Evolutionary conservation across 176 grass and related monocot genomes (phyloP).

Genomic region (Carex kokanica): DNA sequence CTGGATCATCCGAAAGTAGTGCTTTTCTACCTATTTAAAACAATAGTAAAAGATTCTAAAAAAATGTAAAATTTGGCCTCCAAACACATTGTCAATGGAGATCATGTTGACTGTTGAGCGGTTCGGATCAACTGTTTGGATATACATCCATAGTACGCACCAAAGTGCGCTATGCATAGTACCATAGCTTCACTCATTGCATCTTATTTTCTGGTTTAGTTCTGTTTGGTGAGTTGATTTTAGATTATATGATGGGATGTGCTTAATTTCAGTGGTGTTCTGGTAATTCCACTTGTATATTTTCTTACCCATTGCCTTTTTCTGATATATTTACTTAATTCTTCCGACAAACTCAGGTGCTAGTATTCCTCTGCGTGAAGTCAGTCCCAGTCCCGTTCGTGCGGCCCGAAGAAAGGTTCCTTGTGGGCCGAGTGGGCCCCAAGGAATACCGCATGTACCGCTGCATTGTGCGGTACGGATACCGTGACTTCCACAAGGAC

Average conservation of each 20-base stretch:
- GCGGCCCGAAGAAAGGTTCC: constrained; percentile 62
- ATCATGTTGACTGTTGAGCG: too few species aligned
- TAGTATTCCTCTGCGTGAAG: constrained; percentile 94
- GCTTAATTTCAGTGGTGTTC: not conserved
- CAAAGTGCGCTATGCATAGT: too few species aligned
- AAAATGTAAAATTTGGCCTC: too few species aligned
- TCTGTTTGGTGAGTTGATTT: not conserved
- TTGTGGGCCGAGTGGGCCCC: constrained; percentile 82
- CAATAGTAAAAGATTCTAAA: too few species aligned
- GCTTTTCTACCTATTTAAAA: too few species aligned
- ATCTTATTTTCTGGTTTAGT: not conserved
- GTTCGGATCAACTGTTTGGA: too few species aligned
- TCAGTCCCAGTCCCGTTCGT: constrained; percentile 68
- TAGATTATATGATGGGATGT: not conserved
- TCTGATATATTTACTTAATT: not conserved
- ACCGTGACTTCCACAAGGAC: constrained; percentile 88
- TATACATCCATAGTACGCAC: too few species aligned
- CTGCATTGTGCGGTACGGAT: constrained; percentile 88
- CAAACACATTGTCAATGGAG: too few species aligned
- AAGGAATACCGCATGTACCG: constrained; percentile 84
- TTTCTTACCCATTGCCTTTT: not conserved
- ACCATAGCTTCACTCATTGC: too few species aligned
- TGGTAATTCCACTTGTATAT: not conserved
- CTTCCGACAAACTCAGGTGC: constrained; percentile 45
- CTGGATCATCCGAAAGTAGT: too few species aligned